phyloP scores from a whole-genome alignment of 345 rosid species.

The Eutrema japonicum region DNA sequence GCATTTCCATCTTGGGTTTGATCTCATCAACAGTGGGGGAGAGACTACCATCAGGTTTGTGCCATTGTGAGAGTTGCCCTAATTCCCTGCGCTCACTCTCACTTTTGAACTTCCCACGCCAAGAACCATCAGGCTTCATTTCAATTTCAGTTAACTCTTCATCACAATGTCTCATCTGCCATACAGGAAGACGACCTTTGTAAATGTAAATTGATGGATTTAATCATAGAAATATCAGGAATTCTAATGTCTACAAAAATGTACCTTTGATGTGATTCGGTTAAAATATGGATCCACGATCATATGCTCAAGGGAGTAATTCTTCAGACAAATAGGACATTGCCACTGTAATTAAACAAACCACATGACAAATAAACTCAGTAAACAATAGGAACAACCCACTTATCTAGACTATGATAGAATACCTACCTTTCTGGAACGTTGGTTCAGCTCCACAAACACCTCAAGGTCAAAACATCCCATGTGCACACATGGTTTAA shows the following conservation, averaged over 20 bases:
- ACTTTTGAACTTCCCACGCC: constrained; percentile 85
- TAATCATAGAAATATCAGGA: not conserved
- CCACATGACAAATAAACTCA: constrained; percentile 29
- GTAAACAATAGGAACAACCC: constrained; percentile 17
- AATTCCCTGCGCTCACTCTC: constrained; percentile 77
- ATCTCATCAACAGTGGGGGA: constrained; percentile 45
- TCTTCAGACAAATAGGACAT: constrained; percentile 90
- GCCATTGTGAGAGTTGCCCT: constrained; percentile 85
- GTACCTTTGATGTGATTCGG: constrained; percentile 83
- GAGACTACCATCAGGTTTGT: constrained; percentile 66
- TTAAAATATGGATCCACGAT: constrained; percentile 91
- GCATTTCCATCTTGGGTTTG: constrained; percentile 55
- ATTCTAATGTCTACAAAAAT: constrained; percentile 4
- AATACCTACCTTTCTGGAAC: constrained; percentile 89
- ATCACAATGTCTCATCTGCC: constrained; percentile 78
- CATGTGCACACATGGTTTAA: constrained; percentile 91
- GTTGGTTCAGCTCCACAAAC: constrained; percentile 93
- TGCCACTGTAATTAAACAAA: constrained; percentile 76
- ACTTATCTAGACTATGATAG: constrained; percentile 8
- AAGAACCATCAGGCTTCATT: constrained; percentile 92
- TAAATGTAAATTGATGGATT: constrained; percentile 2
- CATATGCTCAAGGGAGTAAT: constrained; percentile 79
- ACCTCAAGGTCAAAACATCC: constrained; percentile 97
- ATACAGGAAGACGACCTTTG: constrained; percentile 1
- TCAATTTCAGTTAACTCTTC: constrained; percentile 85